These are phyloP conservation scores for Trichoderma citrinoviride DNA, from an alignment of 2,329 filamentous ascomycete species.

Conservation along the genomic window DNA sequence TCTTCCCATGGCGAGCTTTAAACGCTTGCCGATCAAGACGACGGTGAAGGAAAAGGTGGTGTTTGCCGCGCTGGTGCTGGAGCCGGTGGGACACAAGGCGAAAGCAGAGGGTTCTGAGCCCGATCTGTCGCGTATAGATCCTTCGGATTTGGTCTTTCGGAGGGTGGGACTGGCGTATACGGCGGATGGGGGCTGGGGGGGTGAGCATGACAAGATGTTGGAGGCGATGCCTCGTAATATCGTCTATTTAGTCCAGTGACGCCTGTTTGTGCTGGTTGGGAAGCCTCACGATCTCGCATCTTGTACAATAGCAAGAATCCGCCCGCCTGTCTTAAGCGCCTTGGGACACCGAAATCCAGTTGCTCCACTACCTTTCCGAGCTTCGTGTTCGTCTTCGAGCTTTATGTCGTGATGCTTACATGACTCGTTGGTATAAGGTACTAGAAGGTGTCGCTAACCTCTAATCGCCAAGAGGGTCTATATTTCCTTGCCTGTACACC, in stretches of 20 bases:
- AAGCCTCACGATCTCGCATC: too few relatives aligned
- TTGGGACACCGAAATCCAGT: too few relatives aligned
- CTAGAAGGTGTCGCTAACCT: too few relatives aligned
- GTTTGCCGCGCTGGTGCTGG: conserved; percentile 7
- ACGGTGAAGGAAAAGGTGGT: conserved; percentile 6
- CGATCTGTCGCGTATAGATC: background rate
- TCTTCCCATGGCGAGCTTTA: conserved; percentile 10
- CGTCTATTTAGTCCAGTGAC: background rate
- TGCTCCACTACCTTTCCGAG: too few relatives aligned
- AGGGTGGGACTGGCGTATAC: conserved; percentile 17
- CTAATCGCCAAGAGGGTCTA: too few relatives aligned
- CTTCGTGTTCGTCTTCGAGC: too few relatives aligned
- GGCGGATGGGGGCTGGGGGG: conserved; percentile 7
- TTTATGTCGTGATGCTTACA: too few relatives aligned
- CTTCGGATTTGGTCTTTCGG: conserved; percentile 7
- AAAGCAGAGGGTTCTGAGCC: conserved; percentile 5
- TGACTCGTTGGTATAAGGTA: too few relatives aligned
- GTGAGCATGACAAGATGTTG: background rate
- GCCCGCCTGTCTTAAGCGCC: too few relatives aligned
- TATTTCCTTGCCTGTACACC: too few relatives aligned
- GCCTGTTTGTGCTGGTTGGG: too few relatives aligned
- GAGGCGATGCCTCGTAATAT: background rate
- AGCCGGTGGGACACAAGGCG: conserved; percentile 16
- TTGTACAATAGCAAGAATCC: too few relatives aligned
- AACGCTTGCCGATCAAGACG: conserved; percentile 11